Conservation (phyloP, 176 grass and related monocot genomes). For the Carex parvula region DNA sequence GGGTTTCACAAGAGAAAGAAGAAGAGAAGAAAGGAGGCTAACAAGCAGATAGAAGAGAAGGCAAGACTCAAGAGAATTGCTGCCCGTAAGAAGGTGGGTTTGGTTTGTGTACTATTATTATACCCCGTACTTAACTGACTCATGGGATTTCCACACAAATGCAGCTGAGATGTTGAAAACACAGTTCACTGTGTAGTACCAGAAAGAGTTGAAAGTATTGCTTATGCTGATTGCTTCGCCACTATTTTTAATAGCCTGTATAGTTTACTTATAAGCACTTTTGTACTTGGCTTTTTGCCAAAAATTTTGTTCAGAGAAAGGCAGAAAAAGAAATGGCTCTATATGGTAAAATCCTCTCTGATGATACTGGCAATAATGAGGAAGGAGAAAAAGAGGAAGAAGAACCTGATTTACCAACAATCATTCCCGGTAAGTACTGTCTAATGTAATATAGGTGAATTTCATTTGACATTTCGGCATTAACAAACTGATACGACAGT, state of each 20-base stretch:
- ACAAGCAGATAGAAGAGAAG: constrained; percentile 77
- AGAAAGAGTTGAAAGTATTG: not conserved
- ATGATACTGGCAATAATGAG: constrained; percentile 18
- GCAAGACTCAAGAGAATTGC: constrained; percentile 68
- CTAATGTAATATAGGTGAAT: not conserved
- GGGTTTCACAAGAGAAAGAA: constrained; percentile 99
- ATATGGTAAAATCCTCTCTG: constrained; percentile 61
- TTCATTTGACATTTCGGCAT: not conserved
- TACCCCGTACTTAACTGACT: not conserved
- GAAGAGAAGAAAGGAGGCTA: constrained; percentile 94
- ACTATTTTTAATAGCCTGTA: not conserved
- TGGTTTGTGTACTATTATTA: not conserved
- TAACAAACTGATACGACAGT: not conserved
- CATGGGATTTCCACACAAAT: not conserved
- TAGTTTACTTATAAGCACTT: not conserved
- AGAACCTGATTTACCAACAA: constrained; percentile 25
- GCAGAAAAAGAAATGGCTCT: constrained; percentile 78
- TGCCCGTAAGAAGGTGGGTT: constrained; percentile 65
- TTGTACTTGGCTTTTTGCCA: constrained; percentile 17
- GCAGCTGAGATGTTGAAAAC: not conserved
- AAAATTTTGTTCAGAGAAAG: constrained; percentile 72
- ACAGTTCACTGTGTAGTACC: not conserved
- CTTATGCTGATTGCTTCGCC: not conserved
- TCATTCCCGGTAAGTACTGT: constrained; percentile 44
- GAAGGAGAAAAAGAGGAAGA: constrained; percentile 44